phyloP scores from a whole-genome alignment of 1,139 yeast genomes.

The Pichia sp. region DNA sequence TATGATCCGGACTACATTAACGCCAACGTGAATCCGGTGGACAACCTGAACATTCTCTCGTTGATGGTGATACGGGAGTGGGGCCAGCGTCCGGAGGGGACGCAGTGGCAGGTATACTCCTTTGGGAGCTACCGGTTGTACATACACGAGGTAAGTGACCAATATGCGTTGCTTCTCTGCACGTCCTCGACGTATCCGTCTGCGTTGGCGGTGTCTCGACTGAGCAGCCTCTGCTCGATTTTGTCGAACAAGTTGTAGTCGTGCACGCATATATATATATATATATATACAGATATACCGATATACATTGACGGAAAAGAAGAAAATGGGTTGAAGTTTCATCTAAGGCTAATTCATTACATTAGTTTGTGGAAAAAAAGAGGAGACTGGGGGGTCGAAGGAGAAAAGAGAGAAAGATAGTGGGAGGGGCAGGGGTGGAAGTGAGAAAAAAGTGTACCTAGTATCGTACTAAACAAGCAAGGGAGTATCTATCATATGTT shows the following conservation, averaged over 20 bases:
- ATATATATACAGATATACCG: too few relatives aligned
- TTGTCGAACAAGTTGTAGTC: conserved; percentile 9
- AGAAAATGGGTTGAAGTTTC: neutral
- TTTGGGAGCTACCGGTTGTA: conserved; percentile 24
- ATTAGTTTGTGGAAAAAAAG: neutral
- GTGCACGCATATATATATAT: too few relatives aligned
- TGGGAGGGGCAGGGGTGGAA: too few relatives aligned
- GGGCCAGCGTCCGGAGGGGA: conserved; percentile 20
- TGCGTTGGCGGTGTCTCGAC: conserved; percentile 41
- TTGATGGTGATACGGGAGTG: conserved; percentile 41
- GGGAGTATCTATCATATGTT: neutral
- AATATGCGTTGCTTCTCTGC: conserved; percentile 29
- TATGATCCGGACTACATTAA: conserved; percentile 26
- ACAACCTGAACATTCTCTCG: conserved; percentile 44
- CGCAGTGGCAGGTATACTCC: conserved; percentile 23
- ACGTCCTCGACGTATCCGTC: conserved; percentile 37
- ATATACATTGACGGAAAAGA: too few relatives aligned
- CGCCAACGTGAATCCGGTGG: conserved; percentile 32
- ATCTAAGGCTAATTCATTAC: neutral
- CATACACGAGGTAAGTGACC: conserved; percentile 22
- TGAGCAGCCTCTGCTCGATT: conserved; percentile 35
- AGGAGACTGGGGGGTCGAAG: neutral
- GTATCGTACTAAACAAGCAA: conserved; percentile 7
- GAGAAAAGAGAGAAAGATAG: too few relatives aligned
- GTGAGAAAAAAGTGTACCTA: conserved; percentile 7